Percentiles rank a stretch among this genome's conserved stretches.
Evolutionary conservation across 305 asterid genomes (phyloP).

Genomic region (Fraxinus baroniana): DNA sequence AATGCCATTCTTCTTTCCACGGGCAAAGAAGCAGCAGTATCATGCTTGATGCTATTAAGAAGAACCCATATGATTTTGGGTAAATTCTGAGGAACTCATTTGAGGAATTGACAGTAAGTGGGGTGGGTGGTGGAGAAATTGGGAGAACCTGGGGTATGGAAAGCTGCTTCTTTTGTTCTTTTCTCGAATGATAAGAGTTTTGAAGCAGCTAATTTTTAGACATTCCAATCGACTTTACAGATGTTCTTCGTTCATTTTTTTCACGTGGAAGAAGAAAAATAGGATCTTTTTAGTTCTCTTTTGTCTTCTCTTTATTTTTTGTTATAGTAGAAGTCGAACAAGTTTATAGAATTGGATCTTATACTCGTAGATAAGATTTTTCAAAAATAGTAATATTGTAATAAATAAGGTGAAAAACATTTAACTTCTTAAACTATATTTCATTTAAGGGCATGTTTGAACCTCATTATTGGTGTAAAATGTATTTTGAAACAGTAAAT

Average conservation of each 20-base stretch:
- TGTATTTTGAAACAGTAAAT: too few species aligned
- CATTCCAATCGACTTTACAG: not conserved
- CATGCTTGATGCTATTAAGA: not conserved
- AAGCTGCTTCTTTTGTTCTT: constrained; percentile 3
- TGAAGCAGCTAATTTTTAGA: not conserved
- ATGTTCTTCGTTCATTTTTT: not conserved
- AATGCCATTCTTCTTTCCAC: constrained; percentile 32
- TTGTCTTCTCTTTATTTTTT: not conserved
- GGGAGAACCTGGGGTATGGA: constrained; percentile 5
- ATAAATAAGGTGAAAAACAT: too few species aligned
- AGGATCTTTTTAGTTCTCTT: not conserved
- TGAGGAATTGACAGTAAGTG: not conserved
- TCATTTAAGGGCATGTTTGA: too few species aligned
- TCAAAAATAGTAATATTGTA: too few species aligned
- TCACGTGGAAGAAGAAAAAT: not conserved
- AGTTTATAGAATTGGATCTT: not conserved
- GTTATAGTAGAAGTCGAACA: not conserved
- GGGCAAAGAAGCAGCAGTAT: constrained; percentile 9
- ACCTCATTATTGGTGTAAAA: too few species aligned
- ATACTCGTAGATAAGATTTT: not conserved
- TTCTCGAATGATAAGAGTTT: constrained; percentile 15
- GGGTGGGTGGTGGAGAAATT: constrained; percentile 3
- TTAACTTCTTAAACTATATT: too few species aligned
- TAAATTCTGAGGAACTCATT: not conserved
- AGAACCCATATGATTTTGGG: constrained; percentile 19